A percentile compares a stretch with the other conserved stretches of the same genome.
These are phyloP conservation scores for Naganishia vaughanmartiniae DNA, from an alignment of 768 basidiomycete species.

Conservation along the genomic window DNA sequence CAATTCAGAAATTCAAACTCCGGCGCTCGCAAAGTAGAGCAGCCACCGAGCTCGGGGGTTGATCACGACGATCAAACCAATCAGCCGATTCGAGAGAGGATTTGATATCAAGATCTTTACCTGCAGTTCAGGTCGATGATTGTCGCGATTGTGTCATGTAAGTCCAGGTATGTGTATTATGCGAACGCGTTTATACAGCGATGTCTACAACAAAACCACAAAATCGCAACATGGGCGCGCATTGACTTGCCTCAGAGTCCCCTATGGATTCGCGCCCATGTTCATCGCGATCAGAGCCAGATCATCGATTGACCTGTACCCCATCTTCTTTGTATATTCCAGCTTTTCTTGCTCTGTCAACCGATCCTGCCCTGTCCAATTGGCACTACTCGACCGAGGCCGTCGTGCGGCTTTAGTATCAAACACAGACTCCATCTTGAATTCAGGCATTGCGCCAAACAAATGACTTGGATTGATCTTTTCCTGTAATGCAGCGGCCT, in stretches of 20 bases:
- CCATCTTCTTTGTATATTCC: constrained; percentile 88
- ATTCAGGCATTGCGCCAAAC: constrained; percentile 80
- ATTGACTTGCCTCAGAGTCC: background rate
- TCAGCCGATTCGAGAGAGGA: too few relatives aligned
- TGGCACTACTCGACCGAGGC: constrained; percentile 86
- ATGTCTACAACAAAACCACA: background rate
- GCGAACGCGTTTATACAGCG: background rate
- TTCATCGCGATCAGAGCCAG: constrained; percentile 20
- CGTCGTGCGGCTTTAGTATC: constrained; percentile 63
- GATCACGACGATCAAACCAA: too few relatives aligned
- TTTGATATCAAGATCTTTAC: too few relatives aligned
- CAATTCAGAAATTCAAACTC: too few relatives aligned
- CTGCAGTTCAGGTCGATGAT: too few relatives aligned
- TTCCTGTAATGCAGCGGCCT: constrained; percentile 76
- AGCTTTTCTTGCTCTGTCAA: constrained; percentile 78
- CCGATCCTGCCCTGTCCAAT: constrained; percentile 90
- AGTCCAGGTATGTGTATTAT: too few relatives aligned
- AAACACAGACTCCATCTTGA: constrained; percentile 94
- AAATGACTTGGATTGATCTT: constrained; percentile 74
- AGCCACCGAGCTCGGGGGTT: too few relatives aligned
- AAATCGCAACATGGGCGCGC: background rate
- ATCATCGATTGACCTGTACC: constrained; percentile 55
- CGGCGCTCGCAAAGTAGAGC: too few relatives aligned
- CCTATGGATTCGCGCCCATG: background rate
- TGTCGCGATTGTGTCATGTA: too few relatives aligned